Evolutionary conservation across 768 basidiomycete genomes (phyloP).

Genomic region (Auricularia sp.): DNA sequence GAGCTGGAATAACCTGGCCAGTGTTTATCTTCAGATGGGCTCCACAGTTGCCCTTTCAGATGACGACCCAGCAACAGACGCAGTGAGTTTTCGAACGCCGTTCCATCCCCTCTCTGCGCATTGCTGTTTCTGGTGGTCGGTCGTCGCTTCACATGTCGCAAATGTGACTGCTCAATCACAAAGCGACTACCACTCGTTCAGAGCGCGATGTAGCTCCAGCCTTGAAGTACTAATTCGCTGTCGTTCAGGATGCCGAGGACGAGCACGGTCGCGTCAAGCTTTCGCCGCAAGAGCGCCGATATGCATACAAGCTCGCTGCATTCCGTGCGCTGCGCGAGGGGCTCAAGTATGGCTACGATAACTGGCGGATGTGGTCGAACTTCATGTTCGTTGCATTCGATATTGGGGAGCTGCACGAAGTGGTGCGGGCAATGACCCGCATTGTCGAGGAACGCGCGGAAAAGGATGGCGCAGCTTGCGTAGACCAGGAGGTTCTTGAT

Average conservation of each 20-base stretch:
- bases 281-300: not conserved
- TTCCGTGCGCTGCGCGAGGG: conserved; percentile 91
- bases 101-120: not conserved
- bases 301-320: conserved; percentile 66
- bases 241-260: not conserved
- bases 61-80: conserved; percentile 18
- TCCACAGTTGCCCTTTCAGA: conserved; percentile 25
- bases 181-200: no score
- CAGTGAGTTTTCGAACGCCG: not conserved
- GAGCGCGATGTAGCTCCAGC: not conserved
- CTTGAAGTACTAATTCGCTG: not conserved
- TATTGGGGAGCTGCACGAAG: conserved; percentile 85
- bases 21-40: conserved; percentile 81
- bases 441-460: conserved; percentile 68
- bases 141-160: no score
- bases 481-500: conserved; percentile 85
- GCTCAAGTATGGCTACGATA: conserved; percentile 71
- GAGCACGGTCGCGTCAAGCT: not conserved
- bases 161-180: no score
- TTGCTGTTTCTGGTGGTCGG: not conserved
- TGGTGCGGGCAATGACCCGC: conserved; percentile 71
- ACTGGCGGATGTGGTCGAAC: conserved; percentile 98
- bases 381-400: conserved; percentile 92
- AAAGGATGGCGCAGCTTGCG: conserved; percentile 38
- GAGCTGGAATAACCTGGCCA: conserved; percentile 97